Conservation (phyloP, 2,329 filamentous ascomycete genomes). For the Calonectria pseudoreteaudii region DNA sequence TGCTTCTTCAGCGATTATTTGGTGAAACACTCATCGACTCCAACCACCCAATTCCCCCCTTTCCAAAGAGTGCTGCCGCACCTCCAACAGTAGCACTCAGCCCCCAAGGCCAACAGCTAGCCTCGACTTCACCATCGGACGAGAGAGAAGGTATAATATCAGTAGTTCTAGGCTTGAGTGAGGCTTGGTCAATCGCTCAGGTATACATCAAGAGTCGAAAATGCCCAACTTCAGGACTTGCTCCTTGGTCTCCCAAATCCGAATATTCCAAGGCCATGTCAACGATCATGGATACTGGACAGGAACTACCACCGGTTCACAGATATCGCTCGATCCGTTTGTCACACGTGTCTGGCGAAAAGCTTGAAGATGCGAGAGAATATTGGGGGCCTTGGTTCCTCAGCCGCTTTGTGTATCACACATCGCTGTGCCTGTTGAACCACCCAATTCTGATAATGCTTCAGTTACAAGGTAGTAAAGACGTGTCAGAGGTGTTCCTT, state of each 20-base stretch:
- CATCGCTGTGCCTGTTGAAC: neutral
- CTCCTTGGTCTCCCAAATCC: conserved; percentile 7
- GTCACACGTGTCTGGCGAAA: neutral
- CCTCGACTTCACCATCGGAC: neutral
- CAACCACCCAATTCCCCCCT: neutral
- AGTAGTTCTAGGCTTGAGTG: neutral
- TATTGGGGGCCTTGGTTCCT: conserved; percentile 14
- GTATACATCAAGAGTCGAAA: conserved; percentile 5
- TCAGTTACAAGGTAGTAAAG: neutral
- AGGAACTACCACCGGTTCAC: neutral
- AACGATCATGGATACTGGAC: neutral
- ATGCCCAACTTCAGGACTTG: neutral
- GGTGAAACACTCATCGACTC: neutral
- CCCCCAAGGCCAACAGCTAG: neutral
- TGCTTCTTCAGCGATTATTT: neutral
- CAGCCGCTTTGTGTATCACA: conserved; percentile 12
- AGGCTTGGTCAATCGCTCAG: neutral
- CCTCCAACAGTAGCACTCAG: neutral
- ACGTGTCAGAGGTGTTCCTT: conserved; percentile 8
- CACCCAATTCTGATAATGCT: conserved; percentile 10
- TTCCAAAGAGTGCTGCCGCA: neutral
- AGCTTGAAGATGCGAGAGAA: conserved; percentile 8
- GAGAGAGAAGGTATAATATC: neutral
- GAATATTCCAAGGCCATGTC: neutral
- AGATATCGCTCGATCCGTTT: neutral